Conservation (phyloP, 2,329 filamentous ascomycete species). For the Alternaria postmessia region DNA sequence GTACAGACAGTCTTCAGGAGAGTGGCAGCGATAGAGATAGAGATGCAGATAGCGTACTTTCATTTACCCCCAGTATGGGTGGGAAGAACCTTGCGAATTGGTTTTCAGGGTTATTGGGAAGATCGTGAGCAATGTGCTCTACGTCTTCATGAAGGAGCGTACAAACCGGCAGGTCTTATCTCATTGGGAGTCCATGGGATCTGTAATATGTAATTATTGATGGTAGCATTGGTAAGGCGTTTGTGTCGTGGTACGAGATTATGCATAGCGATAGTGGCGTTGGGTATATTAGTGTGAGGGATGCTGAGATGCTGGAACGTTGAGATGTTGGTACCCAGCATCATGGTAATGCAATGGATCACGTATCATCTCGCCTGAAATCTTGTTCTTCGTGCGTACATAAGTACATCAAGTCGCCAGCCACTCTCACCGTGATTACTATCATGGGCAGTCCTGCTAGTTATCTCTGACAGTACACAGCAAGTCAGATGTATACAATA, state of each 20-base stretch:
- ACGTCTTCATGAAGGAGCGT: not conserved
- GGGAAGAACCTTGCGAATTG: constrained; percentile 43
- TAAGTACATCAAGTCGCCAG: not conserved
- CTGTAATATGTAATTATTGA: not conserved
- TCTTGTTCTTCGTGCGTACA: not conserved
- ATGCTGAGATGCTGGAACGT: not conserved
- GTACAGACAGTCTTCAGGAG: not conserved
- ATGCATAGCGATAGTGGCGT: constrained; percentile 14
- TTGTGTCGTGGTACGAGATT: not conserved
- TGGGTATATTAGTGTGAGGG: not conserved
- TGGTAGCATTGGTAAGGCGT: not conserved
- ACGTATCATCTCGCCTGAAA: not conserved
- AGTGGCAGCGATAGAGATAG: constrained; percentile 12
- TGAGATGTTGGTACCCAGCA: not conserved
- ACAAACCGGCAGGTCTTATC: not conserved
- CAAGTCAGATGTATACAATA: too few relatives aligned
- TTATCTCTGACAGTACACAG: too few relatives aligned
- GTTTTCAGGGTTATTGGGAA: constrained; percentile 44
- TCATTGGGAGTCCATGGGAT: not conserved
- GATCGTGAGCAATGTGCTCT: not conserved
- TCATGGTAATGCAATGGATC: not conserved
- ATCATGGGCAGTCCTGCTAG: not conserved
- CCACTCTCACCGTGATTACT: not conserved
- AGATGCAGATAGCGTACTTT: constrained; percentile 31
- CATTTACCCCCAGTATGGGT: constrained; percentile 35